Base-by-base conservation (phyloP, 1,284 basidiomycete species). In the Moesziomyces globuligerus region DNA sequence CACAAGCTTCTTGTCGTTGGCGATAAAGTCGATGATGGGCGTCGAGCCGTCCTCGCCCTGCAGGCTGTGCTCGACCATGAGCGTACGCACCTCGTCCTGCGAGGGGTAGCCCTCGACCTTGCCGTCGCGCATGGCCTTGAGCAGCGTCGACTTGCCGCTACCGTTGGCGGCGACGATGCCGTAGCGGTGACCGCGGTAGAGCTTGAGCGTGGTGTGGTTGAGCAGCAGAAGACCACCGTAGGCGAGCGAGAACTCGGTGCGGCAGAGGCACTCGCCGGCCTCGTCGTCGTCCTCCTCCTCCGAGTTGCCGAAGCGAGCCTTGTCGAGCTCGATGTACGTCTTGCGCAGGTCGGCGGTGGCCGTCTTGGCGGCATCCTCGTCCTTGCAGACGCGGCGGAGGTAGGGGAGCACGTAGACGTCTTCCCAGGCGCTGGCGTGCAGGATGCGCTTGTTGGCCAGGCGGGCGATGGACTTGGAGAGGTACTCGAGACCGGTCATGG, bases 161-260 rank as follows among this genome's bases (percentile, higher is more conserved):
- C 95, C 95, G 84, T 98, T 98, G 32, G 91, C 88, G 39, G 94
- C 95, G 46, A 96, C 90, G 75, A 98, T 93, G 82, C 96, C 95
- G 84, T 98, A 98, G n/a, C 84, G 80, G 75, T 84, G 83, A 34
- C 95, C 96, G 76, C 93, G 91, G 83, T 94, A 87, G 56, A 98
- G 88, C 70, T 92, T 90, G 67, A 98, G 87, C 28, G 88, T 90
- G 32, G 95, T 98, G 85, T 98, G 95, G 58, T 97, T 98, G 72
- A 98, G 88, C 60, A 98, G 87, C 15, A 98, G 87, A 28, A 98
- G 88, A 68, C 95, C 92, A 77, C 95, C 95, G 83, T 98, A 98
- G 17, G 95, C 96, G 60, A 98, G 87, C 29, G 94, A 97, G 86
- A 98, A 98, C 52, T 94, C 88, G 59, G 87, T 94, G 81, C 98